Evolutionary conservation across 108 stramenopile genomes (phyloP).

Genomic region (Skeletonema costatum): DNA sequence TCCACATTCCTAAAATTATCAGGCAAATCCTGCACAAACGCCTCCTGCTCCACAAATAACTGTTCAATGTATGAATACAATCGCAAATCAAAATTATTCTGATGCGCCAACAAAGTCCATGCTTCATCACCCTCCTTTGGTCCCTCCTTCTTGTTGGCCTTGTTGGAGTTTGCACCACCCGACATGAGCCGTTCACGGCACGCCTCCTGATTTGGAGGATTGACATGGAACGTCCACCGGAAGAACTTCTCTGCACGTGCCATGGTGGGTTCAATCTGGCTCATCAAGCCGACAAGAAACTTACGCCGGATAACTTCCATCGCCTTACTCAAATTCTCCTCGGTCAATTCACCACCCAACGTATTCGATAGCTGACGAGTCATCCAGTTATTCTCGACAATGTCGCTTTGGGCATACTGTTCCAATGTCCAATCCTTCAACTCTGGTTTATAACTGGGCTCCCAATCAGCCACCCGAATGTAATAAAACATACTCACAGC

Average conservation of each 20-base stretch:
- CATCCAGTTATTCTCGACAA: conserved; percentile 70
- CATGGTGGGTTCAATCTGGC: conserved; percentile 54
- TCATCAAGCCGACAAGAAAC: conserved; percentile 61
- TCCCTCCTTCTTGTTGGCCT: conserved; percentile 53
- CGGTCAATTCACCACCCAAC: conserved; percentile 50
- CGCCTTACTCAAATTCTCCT: conserved; percentile 42
- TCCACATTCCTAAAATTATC: conserved; percentile 51
- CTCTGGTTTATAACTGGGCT: conserved; percentile 60
- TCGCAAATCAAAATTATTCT: conserved; percentile 61
- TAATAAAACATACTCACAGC: conserved; percentile 65
- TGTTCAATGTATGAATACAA: conserved; percentile 56
- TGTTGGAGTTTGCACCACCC: conserved; percentile 58
- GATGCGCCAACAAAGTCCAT: conserved; percentile 50
- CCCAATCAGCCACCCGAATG: conserved; percentile 54
- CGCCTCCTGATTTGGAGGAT: conserved; percentile 55
- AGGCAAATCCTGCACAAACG: conserved; percentile 48
- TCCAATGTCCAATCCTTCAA: conserved; percentile 58
- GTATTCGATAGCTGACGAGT: conserved; percentile 53
- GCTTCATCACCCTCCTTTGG: conserved; percentile 45
- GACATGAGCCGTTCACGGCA: conserved; percentile 50
- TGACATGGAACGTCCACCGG: conserved; percentile 56
- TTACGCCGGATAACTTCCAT: conserved; percentile 60
- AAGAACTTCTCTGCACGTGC: conserved; percentile 64
- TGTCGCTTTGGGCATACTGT: conserved; percentile 50
- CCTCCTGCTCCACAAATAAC: conserved; percentile 56